These are phyloP conservation scores for Starmera pachycereana DNA, from an alignment of 805 yeast genomes.

Conservation along the genomic window DNA sequence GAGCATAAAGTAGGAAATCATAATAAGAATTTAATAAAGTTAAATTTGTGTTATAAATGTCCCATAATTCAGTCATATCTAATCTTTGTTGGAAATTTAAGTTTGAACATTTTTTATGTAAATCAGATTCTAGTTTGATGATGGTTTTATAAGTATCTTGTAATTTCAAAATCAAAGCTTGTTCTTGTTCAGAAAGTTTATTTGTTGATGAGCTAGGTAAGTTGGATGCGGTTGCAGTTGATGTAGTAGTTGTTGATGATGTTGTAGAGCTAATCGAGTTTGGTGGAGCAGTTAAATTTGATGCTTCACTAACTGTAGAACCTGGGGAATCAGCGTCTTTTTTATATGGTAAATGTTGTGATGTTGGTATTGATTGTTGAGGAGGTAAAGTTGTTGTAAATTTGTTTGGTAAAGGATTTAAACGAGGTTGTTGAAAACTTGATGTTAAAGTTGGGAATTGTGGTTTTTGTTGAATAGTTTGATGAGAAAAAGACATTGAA, in stretches of 20 bases:
- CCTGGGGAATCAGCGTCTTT: conserved; percentile 13
- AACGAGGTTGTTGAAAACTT: not conserved
- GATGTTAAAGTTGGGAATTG: conserved; percentile 1
- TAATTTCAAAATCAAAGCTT: conserved; percentile 53
- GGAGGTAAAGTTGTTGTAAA: conserved; percentile 1
- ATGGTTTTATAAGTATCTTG: conserved; percentile 69
- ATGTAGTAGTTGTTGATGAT: conserved; percentile 10
- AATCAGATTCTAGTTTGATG: conserved; percentile 54
- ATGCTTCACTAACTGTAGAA: conserved; percentile 1
- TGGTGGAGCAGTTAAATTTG: not conserved
- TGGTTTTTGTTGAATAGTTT: conserved; percentile 3
- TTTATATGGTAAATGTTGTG: conserved; percentile 5
- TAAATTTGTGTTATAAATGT: conserved; percentile 56
- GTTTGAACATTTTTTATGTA: conserved; percentile 61
- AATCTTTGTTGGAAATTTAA: conserved; percentile 43
- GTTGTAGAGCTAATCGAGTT: conserved; percentile 6
- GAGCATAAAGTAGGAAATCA: conserved; percentile 60
- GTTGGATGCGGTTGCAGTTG: conserved; percentile 2
- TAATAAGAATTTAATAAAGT: conserved; percentile 60
- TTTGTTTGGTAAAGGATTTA: not conserved
- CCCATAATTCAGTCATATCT: conserved; percentile 60
- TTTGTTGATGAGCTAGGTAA: conserved; percentile 7
- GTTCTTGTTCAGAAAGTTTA: conserved; percentile 44
- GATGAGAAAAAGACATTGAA: conserved; percentile 10
- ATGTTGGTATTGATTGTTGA: conserved; percentile 3